Evolutionary conservation across 169 alveolate species (phyloP), one percentile per base, ranked within the genome.

Genomic region (Plasmodium malariae): DNA sequence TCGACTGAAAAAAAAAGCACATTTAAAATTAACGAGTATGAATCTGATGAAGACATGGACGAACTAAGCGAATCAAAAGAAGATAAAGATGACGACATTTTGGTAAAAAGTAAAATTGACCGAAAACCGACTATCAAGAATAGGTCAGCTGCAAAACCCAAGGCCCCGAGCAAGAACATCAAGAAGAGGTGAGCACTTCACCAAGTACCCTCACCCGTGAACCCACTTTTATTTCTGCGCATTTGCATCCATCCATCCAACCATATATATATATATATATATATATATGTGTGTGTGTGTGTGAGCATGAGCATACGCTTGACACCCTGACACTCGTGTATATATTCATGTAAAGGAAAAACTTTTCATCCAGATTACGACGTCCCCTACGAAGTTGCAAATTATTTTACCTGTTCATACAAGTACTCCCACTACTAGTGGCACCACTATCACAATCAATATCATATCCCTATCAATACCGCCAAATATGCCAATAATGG

Each of bases 31-130:
- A 80, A 80, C 67, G 90, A 80, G 3, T 49, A 67, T 36, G 90
- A 65, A 51, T 49, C 83, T 0, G 90, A 80, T 51, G 90, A 80
- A 21, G 90, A 80, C 48, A 80, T 65, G 12, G 90, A 80, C 12
- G 83, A 80, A 1, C 49, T 80, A 19, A 80, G 85, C 54, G 90
- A 80, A 45, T 65, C 90, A 28, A 80, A 80, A 32, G 90, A 80
- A 60, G 90, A 80, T 1, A 80, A 80, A 45, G 90, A 80, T 24
- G 83, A 80, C 12, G 90, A 80, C 32, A 30, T 65, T 34, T 48
- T 80, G 19, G 51, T 80, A 11, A 80, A 67, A 59, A 54, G 54
- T 2, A 80, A 80, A 14, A 48, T 67, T 17, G 83, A 80, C 9
- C 65, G 37, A 70, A 80, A 80, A 51, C 6, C 67, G 5, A 62